Evolutionary conservation across 108 stramenopile species (phyloP).

Genomic region (Pseudonitzschia pungens): DNA sequence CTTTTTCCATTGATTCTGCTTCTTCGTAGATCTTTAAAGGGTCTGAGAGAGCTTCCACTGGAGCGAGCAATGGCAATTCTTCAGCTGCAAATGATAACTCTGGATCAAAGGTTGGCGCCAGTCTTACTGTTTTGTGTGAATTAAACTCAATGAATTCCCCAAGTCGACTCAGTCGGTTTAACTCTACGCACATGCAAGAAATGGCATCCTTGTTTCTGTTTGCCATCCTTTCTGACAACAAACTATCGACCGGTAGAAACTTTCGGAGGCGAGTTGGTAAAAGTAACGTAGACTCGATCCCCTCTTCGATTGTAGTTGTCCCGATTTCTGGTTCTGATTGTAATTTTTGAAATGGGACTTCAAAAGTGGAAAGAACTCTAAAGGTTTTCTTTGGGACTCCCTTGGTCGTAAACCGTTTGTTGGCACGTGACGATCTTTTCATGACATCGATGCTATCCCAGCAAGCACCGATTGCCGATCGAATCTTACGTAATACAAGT

Average conservation of each 20-base stretch:
- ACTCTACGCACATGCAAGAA: conserved; percentile 6
- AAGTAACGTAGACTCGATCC: not conserved
- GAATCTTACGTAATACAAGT: not conserved
- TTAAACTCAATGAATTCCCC: not conserved
- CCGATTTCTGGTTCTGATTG: not conserved
- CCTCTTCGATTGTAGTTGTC: not conserved
- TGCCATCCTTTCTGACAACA: not conserved
- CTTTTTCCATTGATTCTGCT: not conserved
- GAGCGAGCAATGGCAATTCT: conserved; percentile 7
- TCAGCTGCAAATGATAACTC: conserved; percentile 3
- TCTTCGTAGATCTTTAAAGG: not conserved
- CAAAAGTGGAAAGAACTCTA: conserved; percentile 1
- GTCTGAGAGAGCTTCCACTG: not conserved
- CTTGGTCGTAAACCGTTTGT: not conserved
- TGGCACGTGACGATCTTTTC: not conserved
- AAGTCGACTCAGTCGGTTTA: conserved; percentile 19
- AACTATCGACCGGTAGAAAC: not conserved
- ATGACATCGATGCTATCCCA: conserved; percentile 8
- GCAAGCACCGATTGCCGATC: conserved; percentile 6
- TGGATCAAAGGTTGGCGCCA: not conserved
- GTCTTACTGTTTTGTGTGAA: not conserved
- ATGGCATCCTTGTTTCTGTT: not conserved
- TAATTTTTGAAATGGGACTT: not conserved
- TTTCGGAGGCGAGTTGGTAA: not conserved
- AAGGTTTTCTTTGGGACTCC: not conserved